Conservation (phyloP, 1,284 basidiomycete genomes). For the Ganoderma resinaceum region DNA sequence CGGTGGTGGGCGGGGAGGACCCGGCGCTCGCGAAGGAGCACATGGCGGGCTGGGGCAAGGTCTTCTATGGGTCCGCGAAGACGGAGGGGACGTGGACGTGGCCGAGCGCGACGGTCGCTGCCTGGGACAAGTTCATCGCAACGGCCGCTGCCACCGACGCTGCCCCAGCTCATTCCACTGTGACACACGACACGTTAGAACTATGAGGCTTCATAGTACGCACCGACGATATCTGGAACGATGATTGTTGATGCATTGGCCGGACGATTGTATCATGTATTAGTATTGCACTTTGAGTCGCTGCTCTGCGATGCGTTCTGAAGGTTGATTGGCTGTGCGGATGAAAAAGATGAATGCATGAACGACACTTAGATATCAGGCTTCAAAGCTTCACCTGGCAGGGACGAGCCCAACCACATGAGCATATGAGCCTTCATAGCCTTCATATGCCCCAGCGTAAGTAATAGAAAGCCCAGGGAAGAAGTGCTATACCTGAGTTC, state of each 20-base stretch:
- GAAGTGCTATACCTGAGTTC: background rate
- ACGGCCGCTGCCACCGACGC: constrained; percentile 9
- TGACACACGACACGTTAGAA: background rate
- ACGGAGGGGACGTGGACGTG: constrained; percentile 31
- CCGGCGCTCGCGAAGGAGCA: constrained; percentile 49
- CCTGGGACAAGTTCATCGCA: constrained; percentile 52
- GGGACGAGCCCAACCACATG: too few relatives aligned
- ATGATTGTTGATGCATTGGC: background rate
- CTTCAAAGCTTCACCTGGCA: too few relatives aligned
- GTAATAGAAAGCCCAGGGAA: too few relatives aligned
- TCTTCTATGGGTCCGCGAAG: constrained; percentile 31
- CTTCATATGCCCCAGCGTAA: too few relatives aligned
- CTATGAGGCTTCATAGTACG: background rate
- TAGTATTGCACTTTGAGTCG: background rate
- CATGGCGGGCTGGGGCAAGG: constrained; percentile 46
- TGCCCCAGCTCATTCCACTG: background rate
- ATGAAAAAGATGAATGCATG: background rate
- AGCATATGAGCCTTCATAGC: too few relatives aligned
- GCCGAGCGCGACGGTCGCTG: constrained; percentile 52
- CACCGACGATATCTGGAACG: background rate
- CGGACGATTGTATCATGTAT: background rate
- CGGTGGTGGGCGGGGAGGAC: constrained; percentile 52
- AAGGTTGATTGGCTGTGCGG: too few relatives aligned
- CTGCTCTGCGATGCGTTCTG: too few relatives aligned
- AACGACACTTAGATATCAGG: background rate